Base-by-base conservation (phyloP, 345 rosid species). In the Diplotaxis tenuifolia region DNA sequence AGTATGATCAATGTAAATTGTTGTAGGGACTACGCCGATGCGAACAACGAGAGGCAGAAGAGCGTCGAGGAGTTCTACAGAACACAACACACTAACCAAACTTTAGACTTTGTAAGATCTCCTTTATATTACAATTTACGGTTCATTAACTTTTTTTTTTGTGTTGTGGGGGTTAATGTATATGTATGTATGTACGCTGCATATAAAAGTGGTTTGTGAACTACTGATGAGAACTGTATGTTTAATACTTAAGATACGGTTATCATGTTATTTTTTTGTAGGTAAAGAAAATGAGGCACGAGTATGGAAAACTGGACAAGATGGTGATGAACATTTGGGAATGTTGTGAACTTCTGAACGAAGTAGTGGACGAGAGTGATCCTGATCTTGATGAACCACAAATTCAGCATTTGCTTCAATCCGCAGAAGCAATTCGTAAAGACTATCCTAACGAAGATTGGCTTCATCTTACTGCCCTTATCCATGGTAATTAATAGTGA, bases 391-490 rank as follows among this genome's bases (percentile, higher is more conserved):
- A 87, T 16, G 92, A 89, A 77, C 87, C 92, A 52, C 90, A 86
- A 69, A 89, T 87, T 61, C 87, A 87, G 34, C 95, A 89, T 34
- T 78, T 89, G 73, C 67, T 89, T 72, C 92, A 87, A 72, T 79
- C 87, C 0, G 90, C 92, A 1, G 95, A 89, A 72, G 95, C 95
- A 1, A 83, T 85, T 11, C 73, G 89, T 32, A 85, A 82, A 56
- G 92, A 87, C 40, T 83, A 87, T 42, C 92, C 90, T 11, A 5
- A 81, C 9, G 85, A 89, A 61, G 88, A 89, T 65, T 87, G 91
- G 91, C 78, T 87, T 9, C 95, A 89, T 64, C 78, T 89, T 72
- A 89, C 89, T 59, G 95, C 91, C 9, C 91, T 89, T 14, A 87
- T 87, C 66, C 95, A 85, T 45, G 90, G 92, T 87, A 82, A 28